Base-by-base conservation (phyloP, 495 filamentous ascomycete genomes). In the Rostrohypoxylon terebratum region DNA sequence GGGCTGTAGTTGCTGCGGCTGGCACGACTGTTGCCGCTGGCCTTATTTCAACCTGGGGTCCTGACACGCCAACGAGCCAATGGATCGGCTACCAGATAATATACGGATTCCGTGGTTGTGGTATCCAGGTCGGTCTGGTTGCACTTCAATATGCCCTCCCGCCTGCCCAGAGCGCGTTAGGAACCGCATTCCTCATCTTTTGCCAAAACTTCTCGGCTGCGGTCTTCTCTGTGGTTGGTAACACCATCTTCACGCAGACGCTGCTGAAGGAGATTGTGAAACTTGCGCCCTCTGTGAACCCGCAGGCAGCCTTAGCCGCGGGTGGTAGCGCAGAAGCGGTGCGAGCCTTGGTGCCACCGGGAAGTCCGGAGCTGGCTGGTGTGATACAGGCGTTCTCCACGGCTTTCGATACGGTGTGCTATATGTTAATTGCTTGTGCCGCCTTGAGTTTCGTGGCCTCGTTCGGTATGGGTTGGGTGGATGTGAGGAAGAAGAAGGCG, bases 1-100 rank as follows among this genome's bases (percentile, higher is more conserved):
- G 81, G 65, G 79, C 75, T 18, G 66, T 87, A 5, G 66, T 83
- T 36, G 87, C 87, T 0, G 81, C 89, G 0, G 81, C 89, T 40
- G 63, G 94, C 42, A 81, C 86, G 31, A 82, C 91, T 13, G 79
- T 89, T 47, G 83, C 82, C 9, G 73, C 78, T n/a, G 88, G 87
- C 1, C 73, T 91, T 23, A 70, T 88, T 18, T 85, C 85, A 21
- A 87, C 85, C 11, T 80, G 87, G 31, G 70, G 73, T 1, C 83
- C 84, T 2, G 53, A 71, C 14, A 88, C 86, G 13, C 42, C 78
- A 4, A 75, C 77, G 1, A 81, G 75, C 21, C 73, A 84, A 80
- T 91, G 88, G 90, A 78, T 89, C 36, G 87, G 89, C 10, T 90
- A 88, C 71, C 88, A 90, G 69, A 83, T 90, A 34, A 71, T 92